Conservation (phyloP, 345 rosid genomes). For the Ailanthus altissimus region DNA sequence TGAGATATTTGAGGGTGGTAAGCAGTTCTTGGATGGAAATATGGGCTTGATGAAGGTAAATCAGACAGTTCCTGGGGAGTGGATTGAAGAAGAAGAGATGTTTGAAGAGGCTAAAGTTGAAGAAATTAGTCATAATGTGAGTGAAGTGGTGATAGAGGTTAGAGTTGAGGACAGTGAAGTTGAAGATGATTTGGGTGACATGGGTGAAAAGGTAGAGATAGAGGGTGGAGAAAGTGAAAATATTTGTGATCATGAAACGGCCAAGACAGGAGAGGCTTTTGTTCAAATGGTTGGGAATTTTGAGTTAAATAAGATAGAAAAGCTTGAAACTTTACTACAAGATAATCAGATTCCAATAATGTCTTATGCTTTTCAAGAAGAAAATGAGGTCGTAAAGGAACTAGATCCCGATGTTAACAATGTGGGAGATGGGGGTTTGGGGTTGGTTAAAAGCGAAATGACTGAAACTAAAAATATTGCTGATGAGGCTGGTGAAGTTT, state of each 20-base stretch:
- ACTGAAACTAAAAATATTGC: neutral
- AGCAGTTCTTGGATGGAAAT: conserved; percentile 4
- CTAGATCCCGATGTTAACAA: conserved; percentile 7
- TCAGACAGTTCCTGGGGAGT: conserved; percentile 5
- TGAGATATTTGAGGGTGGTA: conserved; percentile 14
- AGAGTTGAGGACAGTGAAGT: conserved; percentile 8
- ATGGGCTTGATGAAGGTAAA: conserved; percentile 15
- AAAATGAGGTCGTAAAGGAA: conserved; percentile 15
- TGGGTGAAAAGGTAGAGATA: conserved; percentile 1
- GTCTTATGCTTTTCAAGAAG: conserved; percentile 9
- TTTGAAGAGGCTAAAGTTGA: conserved; percentile 5
- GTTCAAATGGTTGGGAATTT: conserved; percentile 13
- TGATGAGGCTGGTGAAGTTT: neutral
- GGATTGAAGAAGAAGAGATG: conserved; percentile 8
- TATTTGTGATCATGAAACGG: too few species aligned
- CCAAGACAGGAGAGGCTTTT: neutral
- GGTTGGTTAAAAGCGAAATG: conserved; percentile 8
- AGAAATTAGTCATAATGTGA: conserved; percentile 13
- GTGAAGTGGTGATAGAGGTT: neutral
- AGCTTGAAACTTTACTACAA: conserved; percentile 17
- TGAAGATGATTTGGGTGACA: conserved; percentile 1
- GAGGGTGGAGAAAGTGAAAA: conserved; percentile 8
- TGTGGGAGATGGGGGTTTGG: neutral
- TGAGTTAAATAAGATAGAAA: conserved; percentile 10
- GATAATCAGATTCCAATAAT: neutral